Evolutionary conservation across 495 filamentous ascomycete species (phyloP).

Genomic region (Podospora appendiculata): DNA sequence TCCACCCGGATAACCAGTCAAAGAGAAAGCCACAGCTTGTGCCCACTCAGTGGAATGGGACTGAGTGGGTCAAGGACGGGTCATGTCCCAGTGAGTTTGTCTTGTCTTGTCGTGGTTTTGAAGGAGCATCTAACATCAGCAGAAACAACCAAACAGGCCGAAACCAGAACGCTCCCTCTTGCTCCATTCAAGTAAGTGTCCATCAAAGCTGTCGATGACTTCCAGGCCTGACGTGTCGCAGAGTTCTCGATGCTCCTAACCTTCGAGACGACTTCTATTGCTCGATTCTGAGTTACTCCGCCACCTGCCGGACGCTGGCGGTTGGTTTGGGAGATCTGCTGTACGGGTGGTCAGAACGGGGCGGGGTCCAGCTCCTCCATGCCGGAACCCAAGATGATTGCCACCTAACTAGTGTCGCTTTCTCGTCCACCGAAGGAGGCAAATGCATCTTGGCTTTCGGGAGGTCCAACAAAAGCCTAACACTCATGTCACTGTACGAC

Average conservation of each 20-base stretch:
- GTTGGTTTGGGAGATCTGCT: constrained; percentile 74
- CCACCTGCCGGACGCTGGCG: constrained; percentile 64
- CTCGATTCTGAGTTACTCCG: constrained; percentile 79
- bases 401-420: constrained; percentile 73
- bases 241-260: constrained; percentile 78
- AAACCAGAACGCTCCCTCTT: constrained; percentile 45
- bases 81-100: constrained; percentile 40
- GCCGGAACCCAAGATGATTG: constrained; percentile 26
- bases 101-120: too few relatives aligned
- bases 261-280: constrained; percentile 95
- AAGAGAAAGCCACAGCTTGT: constrained; percentile 2
- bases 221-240: constrained; percentile 18
- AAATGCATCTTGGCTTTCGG: constrained; percentile 81
- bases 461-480: constrained; percentile 56
- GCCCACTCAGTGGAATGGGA: constrained; percentile 47
- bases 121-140: not conserved
- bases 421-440: constrained; percentile 71
- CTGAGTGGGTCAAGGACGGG: constrained; percentile 49
- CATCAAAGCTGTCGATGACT: not conserved
- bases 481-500: constrained; percentile 45
- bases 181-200: constrained; percentile 68
- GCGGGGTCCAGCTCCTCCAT: constrained; percentile 43
- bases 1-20: constrained; percentile 12
- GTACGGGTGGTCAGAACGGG: constrained; percentile 80
- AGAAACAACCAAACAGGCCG: constrained; percentile 5